A percentile compares a stretch with the other conserved stretches of the same genome.
phyloP scores from a whole-genome alignment of 768 basidiomycete species.

The Tubosaeta brunneosetosa region DNA sequence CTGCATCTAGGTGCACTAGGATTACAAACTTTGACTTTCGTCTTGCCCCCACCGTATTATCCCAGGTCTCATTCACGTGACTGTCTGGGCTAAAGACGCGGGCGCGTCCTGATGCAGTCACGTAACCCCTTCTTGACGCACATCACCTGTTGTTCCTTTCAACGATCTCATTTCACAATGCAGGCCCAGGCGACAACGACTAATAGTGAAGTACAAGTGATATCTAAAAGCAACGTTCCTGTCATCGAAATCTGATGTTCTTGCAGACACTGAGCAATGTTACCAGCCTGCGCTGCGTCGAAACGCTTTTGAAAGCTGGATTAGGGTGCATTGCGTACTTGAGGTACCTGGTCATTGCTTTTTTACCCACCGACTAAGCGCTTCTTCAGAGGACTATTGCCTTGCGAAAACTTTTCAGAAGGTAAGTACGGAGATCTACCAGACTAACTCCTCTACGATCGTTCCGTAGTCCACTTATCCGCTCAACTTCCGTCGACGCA shows the following conservation, averaged over 20 bases:
- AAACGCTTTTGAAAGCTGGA: slow-evolving; percentile 68
- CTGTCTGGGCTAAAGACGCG: slow-evolving; percentile 9
- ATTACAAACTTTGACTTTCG: no score
- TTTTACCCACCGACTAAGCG: slow-evolving; percentile 4
- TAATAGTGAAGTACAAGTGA: slow-evolving; percentile 25
- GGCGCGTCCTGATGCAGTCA: slow-evolving; percentile 7
- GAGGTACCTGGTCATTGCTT: slow-evolving; percentile 37
- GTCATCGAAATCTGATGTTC: slow-evolving; percentile 6
- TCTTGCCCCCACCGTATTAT: no score
- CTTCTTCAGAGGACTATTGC: slow-evolving; percentile 58
- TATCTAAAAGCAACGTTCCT: not conserved
- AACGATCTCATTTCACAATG: slow-evolving; percentile 12
- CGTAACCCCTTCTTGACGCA: not conserved
- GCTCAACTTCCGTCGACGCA: slow-evolving; percentile 29
- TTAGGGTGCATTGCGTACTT: slow-evolving; percentile 75
- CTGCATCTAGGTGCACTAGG: not conserved
- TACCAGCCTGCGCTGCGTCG: slow-evolving; percentile 66
- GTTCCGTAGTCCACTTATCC: slow-evolving; percentile 24
- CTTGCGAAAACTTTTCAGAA: slow-evolving; percentile 73
- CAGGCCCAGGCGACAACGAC: slow-evolving; percentile 20
- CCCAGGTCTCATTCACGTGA: slow-evolving; percentile 19
- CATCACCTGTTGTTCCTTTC: not conserved
- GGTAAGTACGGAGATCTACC: slow-evolving; percentile 34
- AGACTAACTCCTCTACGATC: not conserved
- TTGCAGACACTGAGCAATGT: slow-evolving; percentile 44